Evolutionary conservation across 169 alveolate genomes (phyloP), one percentile per base, ranked within the genome.

Genomic region (Theileria luwenshuni): DNA sequence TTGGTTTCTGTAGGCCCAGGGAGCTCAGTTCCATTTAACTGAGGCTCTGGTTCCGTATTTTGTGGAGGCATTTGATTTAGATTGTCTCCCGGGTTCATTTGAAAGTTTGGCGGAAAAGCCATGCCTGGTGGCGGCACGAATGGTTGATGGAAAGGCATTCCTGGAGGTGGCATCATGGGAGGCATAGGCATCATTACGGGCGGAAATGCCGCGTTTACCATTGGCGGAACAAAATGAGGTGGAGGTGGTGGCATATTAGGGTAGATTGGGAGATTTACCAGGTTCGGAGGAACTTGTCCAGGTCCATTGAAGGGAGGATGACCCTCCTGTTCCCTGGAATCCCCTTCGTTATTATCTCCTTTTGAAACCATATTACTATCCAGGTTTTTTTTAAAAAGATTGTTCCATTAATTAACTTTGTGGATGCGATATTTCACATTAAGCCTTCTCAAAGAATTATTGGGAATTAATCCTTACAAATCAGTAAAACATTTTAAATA

Each of bases 161-260:
- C 65, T 23, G 65, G 65, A 25, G 61, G 61, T 3, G 65, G 65
- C 42, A 6, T 56, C 7, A 56, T 56, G 1, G 65, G 65, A 38
- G 38, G 32, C 2, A 17, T 15, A 1, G 32, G 32, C 23, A 56
- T 21, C 32, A 56, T 38, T 38, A 5, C 45, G 17, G 45, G 45
- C 10, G 45, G 45, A 5, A 38, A 38, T 38, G 45, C 17, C 10
- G 45, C 17, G 45, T 38, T 38, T 7, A 5, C 45, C 45, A 38
- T 38, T 10, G 45, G 45, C 10, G 45, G 45, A 5, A 38, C 10
- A 10, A 38, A 38, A 5, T 5, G 45, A 10, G 10, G 10, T 7
- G 5, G 5, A 7, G 45, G 45, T 10, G 45, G 45, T 7, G 45
- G 45, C 45, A 38, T 38, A 10, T 38, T 38, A 38, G 5, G 45